Conservation (phyloP, 2,329 filamentous ascomycete genomes). For the Triangularia setosa region DNA sequence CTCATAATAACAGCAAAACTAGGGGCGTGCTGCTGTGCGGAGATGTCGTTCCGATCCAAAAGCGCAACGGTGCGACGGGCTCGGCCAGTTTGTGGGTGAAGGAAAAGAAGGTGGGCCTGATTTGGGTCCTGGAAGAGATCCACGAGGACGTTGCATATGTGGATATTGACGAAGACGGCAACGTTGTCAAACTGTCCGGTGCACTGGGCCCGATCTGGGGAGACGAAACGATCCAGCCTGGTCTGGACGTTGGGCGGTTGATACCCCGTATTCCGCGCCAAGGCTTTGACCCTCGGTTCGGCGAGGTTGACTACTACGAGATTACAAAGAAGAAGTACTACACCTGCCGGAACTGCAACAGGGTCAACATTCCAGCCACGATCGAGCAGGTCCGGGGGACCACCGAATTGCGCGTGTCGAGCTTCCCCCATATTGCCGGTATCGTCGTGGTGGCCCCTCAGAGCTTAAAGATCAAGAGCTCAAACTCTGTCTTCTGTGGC, state of each 20-base stretch:
- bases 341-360: constrained; percentile 73
- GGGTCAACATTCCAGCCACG: constrained; percentile 78
- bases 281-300: constrained; percentile 64
- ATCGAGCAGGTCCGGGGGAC: constrained; percentile 69
- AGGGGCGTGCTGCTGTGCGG: constrained; percentile 84
- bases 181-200: constrained; percentile 67
- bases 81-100: constrained; percentile 98
- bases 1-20: constrained; percentile 61
- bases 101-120: constrained; percentile 87
- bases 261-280: constrained; percentile 79
- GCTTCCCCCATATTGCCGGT: constrained; percentile 94
- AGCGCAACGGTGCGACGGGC: constrained; percentile 85
- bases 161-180: constrained; percentile 71
- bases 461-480: constrained; percentile 77
- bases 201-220: constrained; percentile 86
- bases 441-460: constrained; percentile 88
- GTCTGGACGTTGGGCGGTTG: constrained; percentile 71
- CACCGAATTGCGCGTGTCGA: constrained; percentile 77
- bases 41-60: constrained; percentile 94
- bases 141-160: constrained; percentile 85
- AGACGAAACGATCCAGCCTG: constrained; percentile 59
- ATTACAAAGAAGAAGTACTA: constrained; percentile 72
- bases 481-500: constrained; percentile 90
- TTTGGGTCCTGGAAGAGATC: constrained; percentile 98
- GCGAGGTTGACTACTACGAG: constrained; percentile 73